Evolutionary conservation across 352 stramenopile genomes (phyloP).

Genomic region (Elongisporangium undulatum): DNA sequence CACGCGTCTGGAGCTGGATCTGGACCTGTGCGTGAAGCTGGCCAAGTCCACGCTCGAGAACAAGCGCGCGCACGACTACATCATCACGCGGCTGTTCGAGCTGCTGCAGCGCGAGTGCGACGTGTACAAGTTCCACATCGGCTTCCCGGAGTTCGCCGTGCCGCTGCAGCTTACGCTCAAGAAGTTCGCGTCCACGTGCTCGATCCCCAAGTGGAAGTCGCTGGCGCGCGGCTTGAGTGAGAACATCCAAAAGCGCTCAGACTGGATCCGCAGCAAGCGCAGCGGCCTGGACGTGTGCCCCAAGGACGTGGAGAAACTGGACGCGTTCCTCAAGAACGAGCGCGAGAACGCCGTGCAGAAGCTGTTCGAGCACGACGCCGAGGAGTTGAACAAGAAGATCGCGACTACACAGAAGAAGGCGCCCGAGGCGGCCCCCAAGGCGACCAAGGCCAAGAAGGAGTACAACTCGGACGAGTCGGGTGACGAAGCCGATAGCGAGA

Average conservation of each 20-base stretch:
- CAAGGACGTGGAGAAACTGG: slow-evolving; percentile 80
- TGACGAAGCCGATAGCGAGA: slow-evolving; percentile 35
- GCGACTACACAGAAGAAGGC: slow-evolving; percentile 30
- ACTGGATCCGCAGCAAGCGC: slow-evolving; percentile 89
- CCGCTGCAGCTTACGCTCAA: slow-evolving; percentile 83
- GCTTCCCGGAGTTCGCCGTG: slow-evolving; percentile 94
- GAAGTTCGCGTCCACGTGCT: slow-evolving; percentile 85
- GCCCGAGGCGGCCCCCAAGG: slow-evolving; percentile 4
- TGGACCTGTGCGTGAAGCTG: slow-evolving; percentile 89
- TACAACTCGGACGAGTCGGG: slow-evolving; percentile 32
- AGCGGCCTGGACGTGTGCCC: slow-evolving; percentile 87
- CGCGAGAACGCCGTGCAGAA: slow-evolving; percentile 84
- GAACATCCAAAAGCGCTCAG: slow-evolving; percentile 66
- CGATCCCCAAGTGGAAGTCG: slow-evolving; percentile 77
- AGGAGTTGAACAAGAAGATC: slow-evolving; percentile 67
- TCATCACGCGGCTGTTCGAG: slow-evolving; percentile 91
- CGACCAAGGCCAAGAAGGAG: slow-evolving; percentile 5
- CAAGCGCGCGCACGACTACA: slow-evolving; percentile 85
- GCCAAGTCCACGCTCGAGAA: slow-evolving; percentile 87
- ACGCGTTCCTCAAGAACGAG: slow-evolving; percentile 76
- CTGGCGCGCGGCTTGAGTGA: slow-evolving; percentile 56
- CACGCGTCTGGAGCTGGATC: slow-evolving; percentile 46
- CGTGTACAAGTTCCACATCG: slow-evolving; percentile 94
- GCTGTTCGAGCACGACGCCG: slow-evolving; percentile 72
- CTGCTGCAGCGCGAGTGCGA: slow-evolving; percentile 94